Evolutionary conservation across 352 stramenopile genomes (phyloP).

Genomic region (Phytopythium oedochilum): DNA sequence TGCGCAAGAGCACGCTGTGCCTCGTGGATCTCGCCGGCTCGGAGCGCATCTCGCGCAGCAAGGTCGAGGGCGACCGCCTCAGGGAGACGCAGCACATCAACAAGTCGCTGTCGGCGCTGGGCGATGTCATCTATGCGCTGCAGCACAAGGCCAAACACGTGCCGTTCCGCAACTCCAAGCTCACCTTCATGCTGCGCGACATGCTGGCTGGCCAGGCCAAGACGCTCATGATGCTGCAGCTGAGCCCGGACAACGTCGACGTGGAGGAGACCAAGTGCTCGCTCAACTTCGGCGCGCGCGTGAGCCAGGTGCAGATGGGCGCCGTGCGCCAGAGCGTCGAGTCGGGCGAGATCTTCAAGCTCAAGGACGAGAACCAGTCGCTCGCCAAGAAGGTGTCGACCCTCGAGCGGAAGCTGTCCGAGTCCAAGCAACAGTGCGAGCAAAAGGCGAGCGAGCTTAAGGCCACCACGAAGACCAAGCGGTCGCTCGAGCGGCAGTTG

Average conservation of each 20-base stretch:
- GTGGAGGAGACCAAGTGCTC: slow-evolving; percentile 88
- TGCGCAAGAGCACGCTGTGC: slow-evolving; percentile 89
- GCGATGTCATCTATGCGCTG: slow-evolving; percentile 95
- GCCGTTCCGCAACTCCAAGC: slow-evolving; percentile 94
- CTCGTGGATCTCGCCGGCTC: slow-evolving; percentile 98
- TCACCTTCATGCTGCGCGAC: slow-evolving; percentile 92
- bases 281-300: slow-evolving; percentile 86
- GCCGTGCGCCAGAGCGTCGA: slow-evolving; percentile 77
- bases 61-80: slow-evolving; percentile 82
- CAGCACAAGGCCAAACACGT: slow-evolving; percentile 92
- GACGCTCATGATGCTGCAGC: slow-evolving; percentile 90
- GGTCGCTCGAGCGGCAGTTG: slow-evolving; percentile 39
- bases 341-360: slow-evolving; percentile 62
- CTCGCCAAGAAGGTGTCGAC: slow-evolving; percentile 30
- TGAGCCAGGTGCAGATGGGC: slow-evolving; percentile 88
- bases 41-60: slow-evolving; percentile 88
- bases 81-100: slow-evolving; percentile 99
- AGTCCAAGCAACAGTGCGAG: slow-evolving; percentile 42
- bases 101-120: slow-evolving; percentile 96
- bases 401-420: slow-evolving; percentile 24
- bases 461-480: slow-evolving; percentile 32
- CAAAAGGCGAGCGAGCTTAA: slow-evolving; percentile 48
- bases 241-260: slow-evolving; percentile 78
- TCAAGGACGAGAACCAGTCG: slow-evolving; percentile 61
- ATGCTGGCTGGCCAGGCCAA: slow-evolving; percentile 90